phyloP scores from a whole-genome alignment of 257 asterid genomes.

The Salvia hispanica region DNA sequence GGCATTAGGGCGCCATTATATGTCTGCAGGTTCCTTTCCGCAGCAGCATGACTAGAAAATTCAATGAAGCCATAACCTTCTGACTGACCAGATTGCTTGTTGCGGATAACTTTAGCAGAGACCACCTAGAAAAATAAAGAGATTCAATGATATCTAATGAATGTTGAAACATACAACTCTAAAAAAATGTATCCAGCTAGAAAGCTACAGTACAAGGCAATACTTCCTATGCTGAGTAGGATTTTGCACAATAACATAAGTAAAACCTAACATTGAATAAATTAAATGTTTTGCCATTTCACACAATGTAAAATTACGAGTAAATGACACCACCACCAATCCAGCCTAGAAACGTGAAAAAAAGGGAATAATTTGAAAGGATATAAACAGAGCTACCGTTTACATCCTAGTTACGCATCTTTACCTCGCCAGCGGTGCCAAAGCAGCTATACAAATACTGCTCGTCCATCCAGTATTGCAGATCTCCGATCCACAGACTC shows the following conservation, averaged over 20 bases:
- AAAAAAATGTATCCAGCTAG: not conserved
- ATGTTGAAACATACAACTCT: not conserved
- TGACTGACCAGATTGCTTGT: constrained; percentile 72
- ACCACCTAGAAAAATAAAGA: constrained; percentile 51
- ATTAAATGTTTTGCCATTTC: not conserved
- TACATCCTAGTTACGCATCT: not conserved
- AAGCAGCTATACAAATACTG: constrained; percentile 59
- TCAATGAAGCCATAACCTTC: constrained; percentile 95
- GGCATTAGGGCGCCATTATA: constrained; percentile 83
- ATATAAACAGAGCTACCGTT: not conserved
- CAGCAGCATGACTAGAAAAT: constrained; percentile 82
- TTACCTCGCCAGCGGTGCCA: constrained; percentile 72
- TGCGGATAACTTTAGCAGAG: constrained; percentile 77
- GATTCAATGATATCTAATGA: not conserved
- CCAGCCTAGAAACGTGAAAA: not conserved
- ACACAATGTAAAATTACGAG: not conserved
- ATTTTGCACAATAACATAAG: not conserved
- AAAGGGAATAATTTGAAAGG: not conserved
- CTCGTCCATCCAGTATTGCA: constrained; percentile 96
- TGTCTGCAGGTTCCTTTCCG: constrained; percentile 68
- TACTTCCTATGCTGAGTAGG: not conserved
- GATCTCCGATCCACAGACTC: constrained; percentile 95
- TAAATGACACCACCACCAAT: not conserved
- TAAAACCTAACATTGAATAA: not conserved
- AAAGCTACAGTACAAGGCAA: not conserved